Evolutionary conservation across 495 filamentous ascomycete species (phyloP), one percentile per base, ranked within the genome.

Genomic region (Recurvomyces mirabilis): DNA sequence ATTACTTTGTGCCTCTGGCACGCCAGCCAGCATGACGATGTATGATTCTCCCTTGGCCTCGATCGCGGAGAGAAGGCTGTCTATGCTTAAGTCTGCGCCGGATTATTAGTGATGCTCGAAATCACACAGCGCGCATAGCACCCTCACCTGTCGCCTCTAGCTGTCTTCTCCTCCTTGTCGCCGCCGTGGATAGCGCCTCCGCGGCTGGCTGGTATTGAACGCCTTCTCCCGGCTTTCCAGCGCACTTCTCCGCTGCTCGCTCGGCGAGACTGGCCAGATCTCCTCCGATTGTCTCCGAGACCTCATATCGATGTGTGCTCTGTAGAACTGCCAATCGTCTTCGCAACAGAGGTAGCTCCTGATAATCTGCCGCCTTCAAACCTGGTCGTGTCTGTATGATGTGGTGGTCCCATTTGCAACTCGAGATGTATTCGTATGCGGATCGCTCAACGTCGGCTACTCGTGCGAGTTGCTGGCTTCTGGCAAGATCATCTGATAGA

Each of bases 311-410:
- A n/a, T n/a, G n/a, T n/a, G n/a, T n/a, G n/a, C n/a, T n/a, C n/a
- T n/a, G n/a, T n/a, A n/a, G n/a, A n/a, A n/a, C n/a, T n/a, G n/a
- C n/a, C n/a, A n/a, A 43, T 17, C 56, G 58, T 19, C 60, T 53
- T 30, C 72, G 71, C 38, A 94, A 66, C 56, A 79, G 73, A 37
- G 79, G 78, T 41, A 74, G 65, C 4, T 45, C 66, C 64, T 49
- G 62, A 55, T 78, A 77, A 58, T 87, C 81, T 45, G 66, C 68
- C 38, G 77, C 75, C 56, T 83, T 75, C 29, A 87, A 67, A 41
- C 84, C 80, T 3, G 86, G 83, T 52, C 93, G 86, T 15, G 74
- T 76, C 41, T 89, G 75, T 49, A 96, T 63, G 58, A 94, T 65
- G 68, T 94, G 95, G 32, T 73, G 74, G 24, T 81, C 72, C 3